Evolutionary conservation across 331 rosid species (phyloP).

Genomic region (Acacia concinna): DNA sequence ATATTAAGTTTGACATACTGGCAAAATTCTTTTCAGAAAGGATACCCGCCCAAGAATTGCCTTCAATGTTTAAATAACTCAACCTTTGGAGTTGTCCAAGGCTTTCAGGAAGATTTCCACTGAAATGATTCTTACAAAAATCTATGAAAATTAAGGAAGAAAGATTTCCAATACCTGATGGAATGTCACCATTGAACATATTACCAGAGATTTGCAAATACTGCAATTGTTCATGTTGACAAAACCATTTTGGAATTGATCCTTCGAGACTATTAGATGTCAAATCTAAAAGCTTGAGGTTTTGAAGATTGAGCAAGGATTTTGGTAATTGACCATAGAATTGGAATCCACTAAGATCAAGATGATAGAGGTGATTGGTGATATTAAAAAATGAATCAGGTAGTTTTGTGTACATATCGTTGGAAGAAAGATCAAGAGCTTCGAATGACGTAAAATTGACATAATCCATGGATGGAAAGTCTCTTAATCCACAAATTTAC

Average conservation of each 20-base stretch:
- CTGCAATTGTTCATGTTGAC: not conserved
- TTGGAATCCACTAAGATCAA: not conserved
- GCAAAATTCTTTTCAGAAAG: not conserved
- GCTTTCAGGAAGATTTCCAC: too few species aligned
- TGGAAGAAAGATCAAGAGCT: not conserved
- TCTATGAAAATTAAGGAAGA: not conserved
- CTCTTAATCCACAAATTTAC: not conserved
- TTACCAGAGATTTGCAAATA: too few species aligned
- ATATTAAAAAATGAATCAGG: not conserved
- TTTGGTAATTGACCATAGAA: not conserved
- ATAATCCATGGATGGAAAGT: not conserved
- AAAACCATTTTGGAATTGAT: not conserved
- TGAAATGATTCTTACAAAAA: not conserved
- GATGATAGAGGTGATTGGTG: not conserved
- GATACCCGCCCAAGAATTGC: not conserved
- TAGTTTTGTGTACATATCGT: not conserved
- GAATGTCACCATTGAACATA: not conserved
- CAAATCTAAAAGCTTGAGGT: not conserved
- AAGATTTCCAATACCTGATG: not conserved
- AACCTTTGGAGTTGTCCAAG: not conserved
- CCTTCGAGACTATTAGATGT: not conserved
- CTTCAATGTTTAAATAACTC: fast-evolving
- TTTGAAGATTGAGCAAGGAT: not conserved
- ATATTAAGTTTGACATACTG: not conserved
- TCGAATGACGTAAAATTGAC: not conserved